Percentiles rank a stretch among this genome's conserved stretches.
These are phyloP conservation scores for Pseudocercospora macadamiae DNA, from an alignment of 2,329 filamentous ascomycete species.

Conservation along the genomic window DNA sequence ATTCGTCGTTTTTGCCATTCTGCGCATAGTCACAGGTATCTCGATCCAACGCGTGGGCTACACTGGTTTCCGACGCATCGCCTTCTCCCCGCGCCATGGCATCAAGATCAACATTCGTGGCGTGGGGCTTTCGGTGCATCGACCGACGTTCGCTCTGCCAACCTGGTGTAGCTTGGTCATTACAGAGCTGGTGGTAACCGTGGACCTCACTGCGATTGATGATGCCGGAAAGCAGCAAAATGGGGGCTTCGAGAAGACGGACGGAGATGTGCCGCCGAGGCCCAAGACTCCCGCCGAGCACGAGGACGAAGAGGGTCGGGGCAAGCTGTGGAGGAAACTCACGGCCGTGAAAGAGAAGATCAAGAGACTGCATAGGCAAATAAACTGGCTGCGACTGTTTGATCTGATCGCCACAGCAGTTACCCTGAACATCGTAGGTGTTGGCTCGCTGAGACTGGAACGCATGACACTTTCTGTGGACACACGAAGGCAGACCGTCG, in stretches of 20 bases:
- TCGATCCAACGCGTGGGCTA: slow-evolving; percentile 96
- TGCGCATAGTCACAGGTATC: slow-evolving; percentile 89
- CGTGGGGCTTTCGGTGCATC: slow-evolving; percentile 83
- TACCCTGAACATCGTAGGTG: slow-evolving; percentile 73
- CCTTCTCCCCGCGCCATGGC: slow-evolving; percentile 87
- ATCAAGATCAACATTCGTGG: slow-evolving; percentile 87
- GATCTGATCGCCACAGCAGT: slow-evolving; percentile 85
- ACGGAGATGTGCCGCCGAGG: slow-evolving; percentile 17
- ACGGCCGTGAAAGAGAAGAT: slow-evolving; percentile 80
- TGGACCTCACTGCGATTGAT: slow-evolving; percentile 71
- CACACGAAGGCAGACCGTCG: slow-evolving; percentile 87
- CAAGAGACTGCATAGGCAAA: slow-evolving; percentile 81
- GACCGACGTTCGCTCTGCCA: slow-evolving; percentile 93
- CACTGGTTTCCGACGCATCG: slow-evolving; percentile 85
- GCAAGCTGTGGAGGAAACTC: slow-evolving; percentile 79
- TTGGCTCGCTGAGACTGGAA: slow-evolving; percentile 83
- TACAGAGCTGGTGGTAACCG: slow-evolving; percentile 79
- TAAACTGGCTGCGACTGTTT: slow-evolving; percentile 86
- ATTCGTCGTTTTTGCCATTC: slow-evolving; percentile 89
- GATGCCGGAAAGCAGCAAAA: slow-evolving; percentile 23
- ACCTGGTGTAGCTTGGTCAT: slow-evolving; percentile 94
- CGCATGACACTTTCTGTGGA: slow-evolving; percentile 85
- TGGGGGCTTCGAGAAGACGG: slow-evolving; percentile 21
- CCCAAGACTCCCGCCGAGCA: slow-evolving; percentile 20
- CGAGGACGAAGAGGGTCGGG: slow-evolving; percentile 44